Evolutionary conservation across 495 filamentous ascomycete species (phyloP), one percentile per base, ranked within the genome.

Genomic region (Neurospora sp.): DNA sequence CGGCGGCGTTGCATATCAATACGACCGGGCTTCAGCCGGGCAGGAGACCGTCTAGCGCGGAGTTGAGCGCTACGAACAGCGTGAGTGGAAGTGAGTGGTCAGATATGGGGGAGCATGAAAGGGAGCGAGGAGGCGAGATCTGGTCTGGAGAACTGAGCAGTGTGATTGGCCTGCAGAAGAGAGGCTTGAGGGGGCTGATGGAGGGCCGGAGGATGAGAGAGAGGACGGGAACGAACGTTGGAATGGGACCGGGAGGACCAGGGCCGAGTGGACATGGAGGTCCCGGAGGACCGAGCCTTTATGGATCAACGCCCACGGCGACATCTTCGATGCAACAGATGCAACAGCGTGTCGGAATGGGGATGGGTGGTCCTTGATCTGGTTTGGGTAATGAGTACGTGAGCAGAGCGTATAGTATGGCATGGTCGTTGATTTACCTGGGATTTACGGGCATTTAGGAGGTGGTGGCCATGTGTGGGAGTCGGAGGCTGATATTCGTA

Each of bases 161-260:
- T 69, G 95, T 98, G n/a, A 96, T 99, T 72, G 96, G 96, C 0
- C 76, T 99, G 72, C 96, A 99, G 85, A 99, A 98, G 84, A 85
- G 96, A 41, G 96, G 96, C 0, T 78, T 99, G 72, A 88, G 94
- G 68, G 96, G 96, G 0, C 81, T 99, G 79, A 97, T 98, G 96
- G 96, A 99, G 82, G 96, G 96, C 16, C 85, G 96, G 42, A 86
- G 94, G 71, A 89, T 97, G 84, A 84, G 96, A 69, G 94, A 96
- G 76, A 81, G 91, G 38, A 80, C 79, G 9, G 82, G 82, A 20
- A 82, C 82, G 65, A 78, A 77, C 35, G 59, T 74, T 10, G 20
- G 70, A 35, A 18, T 48, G 65, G 44, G 22, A 14, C 42, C n/a
- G 69, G 35, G 73, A 35, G 59, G 53, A 37, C 31, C 31, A 41